Evolutionary conservation across 31 red algal species (phyloP).

Genomic region (Endocladia muricata): DNA sequence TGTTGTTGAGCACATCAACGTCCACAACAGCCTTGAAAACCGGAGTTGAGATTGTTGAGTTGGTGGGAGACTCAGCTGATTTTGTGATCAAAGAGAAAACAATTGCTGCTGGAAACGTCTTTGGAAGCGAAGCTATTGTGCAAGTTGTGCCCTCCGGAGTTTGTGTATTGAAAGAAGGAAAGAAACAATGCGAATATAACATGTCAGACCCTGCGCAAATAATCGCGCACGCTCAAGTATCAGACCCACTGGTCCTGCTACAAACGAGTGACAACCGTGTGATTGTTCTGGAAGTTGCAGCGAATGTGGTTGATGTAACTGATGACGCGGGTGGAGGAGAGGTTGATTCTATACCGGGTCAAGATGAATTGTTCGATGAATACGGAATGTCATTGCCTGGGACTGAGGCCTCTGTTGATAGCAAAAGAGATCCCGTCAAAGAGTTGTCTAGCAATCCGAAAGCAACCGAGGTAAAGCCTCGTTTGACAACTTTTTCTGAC

Average conservation of each 20-base stretch:
- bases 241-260: slow-evolving; percentile 75
- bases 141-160: slow-evolving; percentile 64
- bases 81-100: slow-evolving; percentile 60
- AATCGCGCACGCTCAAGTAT: slow-evolving; percentile 60
- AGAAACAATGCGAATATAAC: slow-evolving; percentile 36
- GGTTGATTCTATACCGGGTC: not conserved
- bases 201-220: slow-evolving; percentile 2
- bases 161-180: slow-evolving; percentile 41
- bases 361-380: slow-evolving; percentile 54
- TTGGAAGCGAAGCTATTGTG: slow-evolving; percentile 49
- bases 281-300: slow-evolving; percentile 48
- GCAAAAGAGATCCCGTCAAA: not conserved
- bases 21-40: slow-evolving; percentile 52
- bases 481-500: slow-evolving; percentile 12
- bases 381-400: slow-evolving; percentile 38
- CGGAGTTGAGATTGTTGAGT: slow-evolving; percentile 52
- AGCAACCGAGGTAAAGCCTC: not conserved
- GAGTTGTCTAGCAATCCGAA: not conserved
- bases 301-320: slow-evolving; percentile 9
- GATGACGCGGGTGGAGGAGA: not conserved
- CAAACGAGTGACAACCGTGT: slow-evolving; percentile 24
- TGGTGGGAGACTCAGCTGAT: slow-evolving; percentile 31
- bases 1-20: slow-evolving; percentile 53
- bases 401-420: not conserved
- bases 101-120: slow-evolving; percentile 83